Conservation (phyloP, 2,329 filamentous ascomycete genomes). For the Claviceps capensis region DNA sequence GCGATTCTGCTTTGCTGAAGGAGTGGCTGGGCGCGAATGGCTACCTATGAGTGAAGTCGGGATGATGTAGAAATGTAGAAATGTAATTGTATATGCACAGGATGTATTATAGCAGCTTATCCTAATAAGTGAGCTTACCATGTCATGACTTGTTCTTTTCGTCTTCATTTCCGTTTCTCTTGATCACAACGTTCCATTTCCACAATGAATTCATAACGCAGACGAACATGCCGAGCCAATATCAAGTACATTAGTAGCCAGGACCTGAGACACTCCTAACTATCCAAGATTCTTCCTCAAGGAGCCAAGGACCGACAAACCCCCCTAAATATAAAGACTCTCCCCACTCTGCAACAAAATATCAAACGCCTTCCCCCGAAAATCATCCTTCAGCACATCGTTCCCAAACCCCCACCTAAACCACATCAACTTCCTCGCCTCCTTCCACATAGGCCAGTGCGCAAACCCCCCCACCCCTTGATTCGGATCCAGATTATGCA, state of each 20-base stretch:
- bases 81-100: too few relatives aligned
- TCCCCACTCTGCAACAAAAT: constrained; percentile 15
- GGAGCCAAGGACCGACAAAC: background rate
- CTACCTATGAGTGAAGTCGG: constrained; percentile 20
- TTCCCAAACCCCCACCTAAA: constrained; percentile 23
- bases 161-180: too few relatives aligned
- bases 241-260: too few relatives aligned
- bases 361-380: constrained; percentile 17
- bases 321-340: constrained; percentile 11
- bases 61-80: too few relatives aligned
- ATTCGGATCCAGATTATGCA: constrained; percentile 60
- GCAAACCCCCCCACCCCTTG: constrained; percentile 25
- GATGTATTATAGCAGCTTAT: too few relatives aligned
- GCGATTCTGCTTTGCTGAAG: constrained; percentile 58
- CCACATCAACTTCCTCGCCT: constrained; percentile 34
- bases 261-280: too few relatives aligned
- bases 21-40: constrained; percentile 59
- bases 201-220: too few relatives aligned
- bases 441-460: constrained; percentile 29
- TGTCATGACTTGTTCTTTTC: too few relatives aligned
- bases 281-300: too few relatives aligned
- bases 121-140: too few relatives aligned
- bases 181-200: too few relatives aligned
- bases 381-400: constrained; percentile 22
- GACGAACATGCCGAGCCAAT: too few relatives aligned